A percentile compares a stretch with the other conserved stretches of the same genome.
phyloP scores from a whole-genome alignment of 2,329 filamentous ascomycete species.

The Penicillium capsulatum region DNA sequence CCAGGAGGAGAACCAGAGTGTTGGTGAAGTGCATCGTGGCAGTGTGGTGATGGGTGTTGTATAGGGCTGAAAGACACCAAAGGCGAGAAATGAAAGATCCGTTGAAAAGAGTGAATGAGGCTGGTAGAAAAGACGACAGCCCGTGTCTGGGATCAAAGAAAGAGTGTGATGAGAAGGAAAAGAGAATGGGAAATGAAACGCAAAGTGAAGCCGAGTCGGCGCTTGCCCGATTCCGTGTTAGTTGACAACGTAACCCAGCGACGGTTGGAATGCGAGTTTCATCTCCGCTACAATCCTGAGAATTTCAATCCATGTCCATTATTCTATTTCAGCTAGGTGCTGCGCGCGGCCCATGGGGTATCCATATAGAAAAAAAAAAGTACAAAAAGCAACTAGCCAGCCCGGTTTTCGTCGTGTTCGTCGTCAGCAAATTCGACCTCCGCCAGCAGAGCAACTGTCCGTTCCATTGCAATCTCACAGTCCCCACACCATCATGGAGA shows the following conservation, averaged over 20 bases:
- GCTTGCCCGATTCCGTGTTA: neutral
- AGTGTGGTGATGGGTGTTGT: constrained; percentile 10
- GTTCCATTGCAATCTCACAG: too few species aligned
- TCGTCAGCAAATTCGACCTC: too few species aligned
- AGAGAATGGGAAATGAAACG: constrained; percentile 4
- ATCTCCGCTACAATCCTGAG: neutral
- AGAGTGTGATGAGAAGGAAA: constrained; percentile 8
- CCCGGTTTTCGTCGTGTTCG: too few species aligned
- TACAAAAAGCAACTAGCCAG: too few species aligned
- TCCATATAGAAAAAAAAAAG: too few species aligned
- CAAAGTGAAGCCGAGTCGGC: constrained; percentile 2
- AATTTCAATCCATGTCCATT: neutral
- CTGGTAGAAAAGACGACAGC: constrained; percentile 30
- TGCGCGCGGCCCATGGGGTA: neutral
- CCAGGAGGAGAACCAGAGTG: constrained; percentile 28
- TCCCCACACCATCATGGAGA: constrained; percentile 32
- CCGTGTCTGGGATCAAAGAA: constrained; percentile 21
- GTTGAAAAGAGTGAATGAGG: constrained; percentile 31
- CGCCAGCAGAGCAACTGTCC: too few species aligned
- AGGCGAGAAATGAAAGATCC: neutral
- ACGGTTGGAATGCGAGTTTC: constrained; percentile 3
- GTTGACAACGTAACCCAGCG: constrained; percentile 5
- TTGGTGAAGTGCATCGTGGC: constrained; percentile 35
- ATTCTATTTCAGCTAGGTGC: neutral
- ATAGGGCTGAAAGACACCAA: constrained; percentile 1